Percentiles rank a stretch among this genome's conserved stretches.
Conservation (phyloP, 202 grass and related monocot genomes). For the Eragrostis tef region DNA sequence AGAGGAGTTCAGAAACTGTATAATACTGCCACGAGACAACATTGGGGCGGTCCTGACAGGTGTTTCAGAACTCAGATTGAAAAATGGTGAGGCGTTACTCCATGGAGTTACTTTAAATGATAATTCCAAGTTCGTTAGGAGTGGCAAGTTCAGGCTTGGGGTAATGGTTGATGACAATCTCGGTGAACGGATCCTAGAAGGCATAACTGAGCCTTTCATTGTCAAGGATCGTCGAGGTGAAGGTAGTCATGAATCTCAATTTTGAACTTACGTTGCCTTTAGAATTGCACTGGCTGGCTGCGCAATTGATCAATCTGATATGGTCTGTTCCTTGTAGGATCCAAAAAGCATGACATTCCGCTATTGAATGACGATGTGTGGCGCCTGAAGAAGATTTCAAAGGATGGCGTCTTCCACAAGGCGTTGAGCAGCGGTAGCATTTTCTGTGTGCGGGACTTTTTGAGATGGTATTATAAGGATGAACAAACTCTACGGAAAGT, state of each 20-base stretch:
- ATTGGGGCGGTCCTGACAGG: constrained; percentile 18
- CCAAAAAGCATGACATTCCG: background rate
- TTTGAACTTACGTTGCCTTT: background rate
- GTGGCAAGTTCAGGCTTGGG: constrained; percentile 48
- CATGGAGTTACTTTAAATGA: constrained; percentile 40
- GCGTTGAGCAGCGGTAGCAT: background rate
- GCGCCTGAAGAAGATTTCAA: background rate
- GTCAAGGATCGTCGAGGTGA: constrained; percentile 47
- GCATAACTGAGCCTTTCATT: constrained; percentile 45
- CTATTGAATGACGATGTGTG: background rate
- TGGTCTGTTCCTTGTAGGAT: background rate
- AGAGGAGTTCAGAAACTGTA: constrained; percentile 32
- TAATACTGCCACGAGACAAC: constrained; percentile 39
- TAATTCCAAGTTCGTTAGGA: constrained; percentile 48
- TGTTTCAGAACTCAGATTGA: constrained; percentile 24
- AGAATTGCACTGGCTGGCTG: background rate
- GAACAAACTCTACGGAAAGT: constrained; percentile 25
- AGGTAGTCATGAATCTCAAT: constrained; percentile 33
- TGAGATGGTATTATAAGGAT: background rate
- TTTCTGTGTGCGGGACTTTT: background rate
- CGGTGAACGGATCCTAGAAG: constrained; percentile 48
- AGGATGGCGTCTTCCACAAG: background rate
- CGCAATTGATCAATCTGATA: background rate
- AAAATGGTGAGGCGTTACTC: constrained; percentile 37
- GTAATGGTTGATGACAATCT: constrained; percentile 23